Evolutionary conservation across 2,329 filamentous ascomycete species (phyloP).

Genomic region (Fusarium algeriense): DNA sequence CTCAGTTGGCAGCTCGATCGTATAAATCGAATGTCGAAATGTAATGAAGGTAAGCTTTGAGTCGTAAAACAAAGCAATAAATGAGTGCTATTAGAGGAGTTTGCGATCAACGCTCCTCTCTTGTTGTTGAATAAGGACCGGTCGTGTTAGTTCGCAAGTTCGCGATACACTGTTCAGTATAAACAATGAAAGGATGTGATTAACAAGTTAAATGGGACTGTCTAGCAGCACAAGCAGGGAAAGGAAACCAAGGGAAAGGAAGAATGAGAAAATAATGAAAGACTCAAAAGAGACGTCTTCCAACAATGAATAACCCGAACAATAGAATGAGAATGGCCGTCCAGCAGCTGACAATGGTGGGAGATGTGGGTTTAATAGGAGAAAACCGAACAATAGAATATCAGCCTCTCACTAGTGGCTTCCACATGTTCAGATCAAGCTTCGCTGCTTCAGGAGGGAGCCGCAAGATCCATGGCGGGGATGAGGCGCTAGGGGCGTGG

Average conservation of each 20-base stretch:
- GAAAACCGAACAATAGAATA: conserved; percentile 41
- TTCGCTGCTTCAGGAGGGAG: conserved; percentile 40
- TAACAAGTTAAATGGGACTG: conserved; percentile 41
- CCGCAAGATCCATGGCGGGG: conserved; percentile 49
- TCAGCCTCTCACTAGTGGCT: conserved; percentile 40
- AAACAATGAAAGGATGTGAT: conserved; percentile 45
- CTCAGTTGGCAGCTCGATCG: conserved; percentile 37
- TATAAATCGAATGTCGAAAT: conserved; percentile 34
- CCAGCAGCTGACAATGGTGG: conserved; percentile 42
- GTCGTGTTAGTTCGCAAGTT: conserved; percentile 28
- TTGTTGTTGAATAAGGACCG: conserved; percentile 38
- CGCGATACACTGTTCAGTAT: conserved; percentile 32
- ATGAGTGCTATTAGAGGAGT: conserved; percentile 44
- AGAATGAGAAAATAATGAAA: conserved; percentile 44
- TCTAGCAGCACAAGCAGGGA: conserved; percentile 43
- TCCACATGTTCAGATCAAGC: conserved; percentile 34
- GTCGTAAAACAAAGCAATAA: conserved; percentile 31
- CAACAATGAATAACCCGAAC: conserved; percentile 44
- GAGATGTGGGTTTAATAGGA: conserved; percentile 46
- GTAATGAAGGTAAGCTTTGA: conserved; percentile 27
- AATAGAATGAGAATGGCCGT: conserved; percentile 46
- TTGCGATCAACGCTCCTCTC: conserved; percentile 52
- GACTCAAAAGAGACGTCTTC: conserved; percentile 44
- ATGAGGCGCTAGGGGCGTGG: conserved; percentile 41
- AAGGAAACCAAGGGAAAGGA: conserved; percentile 38